Evolutionary conservation across 495 filamentous ascomycete genomes (phyloP), one percentile per base, ranked within the genome.

Genomic region (Aspergillus biplanus): DNA sequence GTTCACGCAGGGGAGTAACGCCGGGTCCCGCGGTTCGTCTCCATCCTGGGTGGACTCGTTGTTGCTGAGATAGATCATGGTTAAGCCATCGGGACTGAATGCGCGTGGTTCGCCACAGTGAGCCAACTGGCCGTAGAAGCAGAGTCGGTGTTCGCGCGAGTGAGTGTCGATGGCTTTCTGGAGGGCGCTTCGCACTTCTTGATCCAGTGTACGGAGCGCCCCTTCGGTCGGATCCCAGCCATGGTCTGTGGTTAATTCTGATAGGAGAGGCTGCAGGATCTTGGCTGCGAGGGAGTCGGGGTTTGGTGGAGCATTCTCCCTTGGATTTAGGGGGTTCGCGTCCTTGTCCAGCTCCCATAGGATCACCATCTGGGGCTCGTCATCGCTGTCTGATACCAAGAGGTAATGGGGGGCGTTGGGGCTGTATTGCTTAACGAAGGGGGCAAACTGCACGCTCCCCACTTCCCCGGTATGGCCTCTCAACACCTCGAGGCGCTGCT

Each of bases 1-100:
- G 63, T 65, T 52, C 33, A 62, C 31, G 32, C 48, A 56, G 7
- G 59, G 59, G 13, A 62, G 50, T 6, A 21, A 54, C 33, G n/a
- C 48, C 2, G 59, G 7, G 21, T 53, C 59, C 2, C 59, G 59
- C 3, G 59, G 39, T 56, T 44, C 46, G 21, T 27, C 21, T 27
- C 21, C 21, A 31, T 56, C 48, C 31, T 62, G 59, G 16, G 49
- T 62, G 34, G 59, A 18, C 15, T 62, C 33, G 49, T 62, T 62
- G 6, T 62, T 33, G 48, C 7, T 56, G 49, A 62, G 34, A 56
- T 7, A 44, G 13, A 62, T 47, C 1, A 62, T 1, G 4, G 34
- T 35, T 55, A 39, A 4, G 34, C 47, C 59, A 12, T 55, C 59
- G 33, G 59, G 33, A 16, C 59, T 55, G 59, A 62, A 62, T 18